phyloP scores from a whole-genome alignment of 2,329 filamentous ascomycete species.

The Ramularia endophylla region DNA sequence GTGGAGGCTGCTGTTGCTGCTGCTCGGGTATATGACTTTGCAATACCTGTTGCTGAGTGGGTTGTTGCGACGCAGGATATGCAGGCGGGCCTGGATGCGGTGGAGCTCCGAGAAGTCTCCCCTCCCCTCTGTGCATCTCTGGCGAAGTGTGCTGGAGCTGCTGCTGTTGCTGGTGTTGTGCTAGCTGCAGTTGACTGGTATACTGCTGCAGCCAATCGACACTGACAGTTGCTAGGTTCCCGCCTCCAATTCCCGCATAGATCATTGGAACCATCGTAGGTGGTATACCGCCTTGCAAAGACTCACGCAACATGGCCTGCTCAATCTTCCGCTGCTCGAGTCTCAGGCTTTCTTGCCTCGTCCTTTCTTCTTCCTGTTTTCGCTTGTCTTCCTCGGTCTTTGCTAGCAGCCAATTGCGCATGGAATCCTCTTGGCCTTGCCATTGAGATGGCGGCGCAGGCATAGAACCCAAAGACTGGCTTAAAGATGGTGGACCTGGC shows the following conservation, averaged over 20 bases:
- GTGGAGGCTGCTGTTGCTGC: constrained; percentile 29
- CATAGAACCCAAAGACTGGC: constrained; percentile 31
- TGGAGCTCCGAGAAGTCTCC: constrained; percentile 36
- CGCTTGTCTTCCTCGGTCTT: constrained; percentile 49
- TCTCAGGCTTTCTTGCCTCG: constrained; percentile 44
- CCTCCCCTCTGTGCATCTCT: constrained; percentile 35
- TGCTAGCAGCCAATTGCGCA: constrained; percentile 46
- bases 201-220: constrained; percentile 49
- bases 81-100: constrained; percentile 16
- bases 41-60: constrained; percentile 29
- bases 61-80: constrained; percentile 16
- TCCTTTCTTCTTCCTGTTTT: constrained; percentile 50
- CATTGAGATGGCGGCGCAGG: constrained; percentile 43
- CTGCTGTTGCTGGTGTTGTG: constrained; percentile 27
- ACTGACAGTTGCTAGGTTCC: constrained; percentile 42
- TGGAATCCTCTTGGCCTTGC: constrained; percentile 47
- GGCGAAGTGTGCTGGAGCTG: constrained; percentile 33
- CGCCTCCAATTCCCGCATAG: constrained; percentile 48
- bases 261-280: constrained; percentile 49
- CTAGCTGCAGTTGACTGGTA: constrained; percentile 37
- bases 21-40: constrained; percentile 35
- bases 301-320: constrained; percentile 48
- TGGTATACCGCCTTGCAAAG: constrained; percentile 46
- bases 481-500: constrained; percentile 32
- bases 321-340: constrained; percentile 49